Base-by-base conservation (phyloP, 306 rosid species). In the Delonix regia region DNA sequence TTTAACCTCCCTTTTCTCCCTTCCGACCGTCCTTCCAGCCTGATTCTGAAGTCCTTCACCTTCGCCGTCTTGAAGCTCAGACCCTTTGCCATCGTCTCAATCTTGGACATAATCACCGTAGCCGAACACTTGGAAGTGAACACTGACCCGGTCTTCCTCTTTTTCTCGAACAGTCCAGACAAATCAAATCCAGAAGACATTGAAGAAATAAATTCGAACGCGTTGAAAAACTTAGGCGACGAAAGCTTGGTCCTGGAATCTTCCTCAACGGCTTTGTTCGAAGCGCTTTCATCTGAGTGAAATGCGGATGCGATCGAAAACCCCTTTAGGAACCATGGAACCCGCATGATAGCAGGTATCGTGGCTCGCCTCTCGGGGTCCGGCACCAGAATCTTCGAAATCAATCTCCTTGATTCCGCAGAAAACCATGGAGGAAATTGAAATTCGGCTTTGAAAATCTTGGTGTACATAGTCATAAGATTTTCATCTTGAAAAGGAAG, bases 111-210 rank as follows among this genome's bases (percentile, higher is more conserved):
- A 27, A 93, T 87, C 22, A 80, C 85, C 52, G 87, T 3, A 0
- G 87, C 94, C 0, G 92, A 49, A 75, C 80, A 78, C 80, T 70
- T 84, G 0, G 97, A 93, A 15, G 97, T 90, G 89, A 93, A 93
- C 64, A 89, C 64, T 21, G 92, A 77, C 27, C 84, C 92, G 2
- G 77, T 69, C 79, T 75, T 88, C 79, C 77, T 70, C 80, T 87
- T 78, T 15, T 67, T 77, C 87, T 90, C 92, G 73, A 93, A 90
- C 83, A 93, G 80, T 14, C 86, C 90, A 14, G 97, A 90, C 28
- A 93, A 81, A 49, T 93, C 94, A 48, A 93, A 90, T 10, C 96
- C 97, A 2, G 94, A 87, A 0, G 96, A 89, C 97, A 93, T 93
- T 1, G 96, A 82, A 2, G 97, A 85, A 5, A 93, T 89, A 7